Base-by-base conservation (phyloP, 257 asterid species). In the Coffea canephora region DNA sequence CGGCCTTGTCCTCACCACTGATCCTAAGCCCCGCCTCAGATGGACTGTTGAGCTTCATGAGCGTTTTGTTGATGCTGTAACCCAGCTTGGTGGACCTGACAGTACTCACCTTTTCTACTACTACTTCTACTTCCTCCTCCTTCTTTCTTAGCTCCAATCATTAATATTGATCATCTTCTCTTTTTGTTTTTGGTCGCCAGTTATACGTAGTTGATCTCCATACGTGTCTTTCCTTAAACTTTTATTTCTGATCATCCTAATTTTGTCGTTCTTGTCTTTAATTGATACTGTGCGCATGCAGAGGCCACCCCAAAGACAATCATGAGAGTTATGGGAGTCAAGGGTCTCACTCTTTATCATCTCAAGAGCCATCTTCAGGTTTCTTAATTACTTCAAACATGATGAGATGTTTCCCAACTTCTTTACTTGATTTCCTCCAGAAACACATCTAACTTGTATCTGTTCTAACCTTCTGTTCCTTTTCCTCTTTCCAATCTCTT, bases 361-460 rank as follows among this genome's bases (percentile, higher is more conserved):
- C 98, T 96, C 90, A 96, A 96, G 94, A 96, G 99, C 90, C 99
- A 96, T 83, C 98, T 96, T 74, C 99, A 96, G 98, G 99, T 95
- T 62, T 62, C 8, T 59, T 84, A 31, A 31, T 31, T 31, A 14
- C 49, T 77, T 45, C 69, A 11, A 39, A 39, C 43, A 39, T 39
- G 43, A 39, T 31, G 34, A 31, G 34, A 31, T 39, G 43, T 39
- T 39, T 4, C 43, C 43, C 43, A 39, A 39, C 5, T 39, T 39
- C 3, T 39, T 39, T 39, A 39, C 3, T 64, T 64, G 27, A 25
- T 25, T 11, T 64, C 15, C 15, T 64, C 69, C 25, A 3, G 18
- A 25, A n/a, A 61, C n/a, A 52, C 8, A 34, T 5, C 0, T n/a
- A 45, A 23, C 11, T 0, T 8, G 55, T 31, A 27, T 52, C 27